These are phyloP conservation scores for Leccinum boreale DNA, from an alignment of 768 basidiomycete genomes.

Conservation along the genomic window DNA sequence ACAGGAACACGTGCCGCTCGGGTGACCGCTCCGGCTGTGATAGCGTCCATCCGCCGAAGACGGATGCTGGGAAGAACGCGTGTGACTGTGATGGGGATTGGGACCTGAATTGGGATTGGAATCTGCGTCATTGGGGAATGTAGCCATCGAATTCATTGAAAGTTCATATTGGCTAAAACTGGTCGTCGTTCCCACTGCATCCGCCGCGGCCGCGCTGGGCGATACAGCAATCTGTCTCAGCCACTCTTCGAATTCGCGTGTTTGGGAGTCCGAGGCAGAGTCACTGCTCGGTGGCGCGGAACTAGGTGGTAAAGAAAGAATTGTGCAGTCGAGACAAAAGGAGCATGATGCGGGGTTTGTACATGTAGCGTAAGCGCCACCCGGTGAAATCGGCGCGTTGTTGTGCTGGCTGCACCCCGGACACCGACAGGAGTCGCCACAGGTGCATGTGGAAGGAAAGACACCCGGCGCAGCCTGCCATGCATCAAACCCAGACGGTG, in stretches of 20 bases:
- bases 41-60: conserved; percentile 27
- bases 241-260: conserved; percentile 61
- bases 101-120: conserved; percentile 7
- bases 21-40: conserved; percentile 34
- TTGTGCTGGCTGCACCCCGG: conserved; percentile 62
- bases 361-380: conserved; percentile 37
- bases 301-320: conserved; percentile 46
- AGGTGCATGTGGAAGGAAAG: conserved; percentile 55
- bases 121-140: conserved; percentile 10
- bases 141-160: conserved; percentile 17
- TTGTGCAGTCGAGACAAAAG: conserved; percentile 63
- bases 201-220: conserved; percentile 9
- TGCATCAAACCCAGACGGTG: conserved; percentile 22
- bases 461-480: conserved; percentile 22
- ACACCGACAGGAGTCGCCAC: conserved; percentile 61
- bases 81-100: conserved; percentile 2
- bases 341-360: conserved; percentile 36
- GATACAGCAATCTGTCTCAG: conserved; percentile 44
- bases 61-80: conserved; percentile 16
- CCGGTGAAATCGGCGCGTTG: conserved; percentile 35
- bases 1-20: conserved; percentile 32
- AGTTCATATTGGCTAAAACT: conserved; percentile 31
- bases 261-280: conserved; percentile 41
- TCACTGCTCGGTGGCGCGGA: conserved; percentile 40
- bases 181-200: conserved; percentile 19